Evolutionary conservation across 106 monocot species (phyloP), one percentile per base, ranked within the genome.

Genomic region (Phalaenopsis equestris): DNA sequence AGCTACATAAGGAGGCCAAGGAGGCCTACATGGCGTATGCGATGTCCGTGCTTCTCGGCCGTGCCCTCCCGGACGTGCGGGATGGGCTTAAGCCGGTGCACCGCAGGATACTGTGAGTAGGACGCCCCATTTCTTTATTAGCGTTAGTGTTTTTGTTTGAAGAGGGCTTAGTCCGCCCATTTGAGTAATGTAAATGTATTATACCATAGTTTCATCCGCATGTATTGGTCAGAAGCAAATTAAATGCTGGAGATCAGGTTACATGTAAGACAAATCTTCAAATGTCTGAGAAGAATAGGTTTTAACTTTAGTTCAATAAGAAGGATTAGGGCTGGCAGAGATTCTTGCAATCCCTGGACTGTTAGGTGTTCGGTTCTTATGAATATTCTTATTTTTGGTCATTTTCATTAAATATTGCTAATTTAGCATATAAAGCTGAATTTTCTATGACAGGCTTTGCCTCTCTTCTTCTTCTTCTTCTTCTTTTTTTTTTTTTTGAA

Each of bases 11-110:
- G 83, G 99, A 99, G 84, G 99, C 95, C 9, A 99, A 89, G 19
- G 95, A 93, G 61, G 91, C 99, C 0, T 99, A 99, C 86, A 99
- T 95, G 99, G 82, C 95, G 12, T 99, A 99, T 47, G 99, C 99
- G 7, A 95, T 99, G 99, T 99, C 99, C 4, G 99, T 99, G 84
- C 83, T 99, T 21, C 85, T 95, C 7, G 99, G 99, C 2, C 90
- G 99, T 6, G 99, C 99, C 3, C 55, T 99, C 74, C 99, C 99
- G 30, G 99, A 99, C 80, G 99, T 87, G n/a, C 77, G 99, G 14
- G 99, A 99, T 19, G 99, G 99, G 24, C 75, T 99, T 72, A 99
- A 99, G 85, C 99, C 99, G 0, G 99, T 99, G 15, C 99, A 99
- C 56, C 80, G 99, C 41, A 87, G 99, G 82, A 99, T 99, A 76